These are phyloP conservation scores for Biancaea sappan DNA, from an alignment of 306 rosid species.

Conservation along the genomic window DNA sequence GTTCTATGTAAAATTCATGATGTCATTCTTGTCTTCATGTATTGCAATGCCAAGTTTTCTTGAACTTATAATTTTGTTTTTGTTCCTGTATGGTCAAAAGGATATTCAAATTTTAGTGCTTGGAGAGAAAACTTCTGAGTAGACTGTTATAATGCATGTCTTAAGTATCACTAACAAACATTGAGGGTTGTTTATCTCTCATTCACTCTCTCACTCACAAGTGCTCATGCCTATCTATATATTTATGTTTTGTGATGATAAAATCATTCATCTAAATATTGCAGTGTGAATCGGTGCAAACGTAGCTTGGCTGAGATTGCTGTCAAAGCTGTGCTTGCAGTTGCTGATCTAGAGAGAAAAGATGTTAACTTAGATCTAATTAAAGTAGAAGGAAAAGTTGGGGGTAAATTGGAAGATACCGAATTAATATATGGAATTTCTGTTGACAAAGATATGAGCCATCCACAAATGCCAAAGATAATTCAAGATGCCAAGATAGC, in stretches of 20 bases:
- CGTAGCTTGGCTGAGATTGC: constrained; percentile 93
- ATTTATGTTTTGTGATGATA: background rate
- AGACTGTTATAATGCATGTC: background rate
- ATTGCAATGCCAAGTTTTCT: background rate
- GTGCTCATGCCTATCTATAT: background rate
- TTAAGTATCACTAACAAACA: background rate
- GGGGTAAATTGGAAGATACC: constrained; percentile 95
- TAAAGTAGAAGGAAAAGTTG: constrained; percentile 95
- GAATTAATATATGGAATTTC: constrained; percentile 88
- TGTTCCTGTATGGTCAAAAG: background rate
- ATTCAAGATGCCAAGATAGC: constrained; percentile 93
- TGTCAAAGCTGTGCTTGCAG: constrained; percentile 93
- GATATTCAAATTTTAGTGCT: background rate
- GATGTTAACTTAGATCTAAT: constrained; percentile 89
- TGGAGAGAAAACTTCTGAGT: background rate
- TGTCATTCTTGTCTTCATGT: background rate
- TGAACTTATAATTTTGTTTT: background rate
- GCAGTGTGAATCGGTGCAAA: constrained; percentile 95
- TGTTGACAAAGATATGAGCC: constrained; percentile 98
- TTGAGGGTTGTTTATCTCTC: background rate
- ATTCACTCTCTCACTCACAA: background rate
- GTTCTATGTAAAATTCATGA: background rate
- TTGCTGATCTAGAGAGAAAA: constrained; percentile 94
- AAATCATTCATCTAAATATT: constrained; percentile 27
- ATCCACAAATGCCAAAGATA: constrained; percentile 97